Conservation (phyloP, 2,329 filamentous ascomycete species). For the Hypoxylon sp. region DNA sequence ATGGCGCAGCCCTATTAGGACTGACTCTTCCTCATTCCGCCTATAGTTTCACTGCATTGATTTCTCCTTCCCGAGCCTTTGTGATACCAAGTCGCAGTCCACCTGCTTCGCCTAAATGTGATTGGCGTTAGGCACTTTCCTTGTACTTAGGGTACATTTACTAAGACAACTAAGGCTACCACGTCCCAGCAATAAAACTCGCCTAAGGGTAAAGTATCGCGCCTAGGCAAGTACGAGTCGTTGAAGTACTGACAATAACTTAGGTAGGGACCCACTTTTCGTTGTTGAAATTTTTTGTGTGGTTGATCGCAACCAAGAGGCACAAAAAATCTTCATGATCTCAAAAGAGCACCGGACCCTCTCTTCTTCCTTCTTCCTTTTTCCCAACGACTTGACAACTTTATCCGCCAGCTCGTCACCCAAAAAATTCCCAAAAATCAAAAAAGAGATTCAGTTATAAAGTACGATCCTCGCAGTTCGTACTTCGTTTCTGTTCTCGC, state of each 20-base stretch:
- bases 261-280: slow-evolving; percentile 32
- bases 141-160: slow-evolving; percentile 14
- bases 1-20: neutral
- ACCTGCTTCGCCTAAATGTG: slow-evolving; percentile 20
- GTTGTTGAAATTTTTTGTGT: slow-evolving; percentile 45
- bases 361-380: slow-evolving; percentile 56
- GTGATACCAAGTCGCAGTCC: slow-evolving; percentile 14
- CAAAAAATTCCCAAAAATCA: slow-evolving; percentile 58
- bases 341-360: slow-evolving; percentile 46
- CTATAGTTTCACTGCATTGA: slow-evolving; percentile 31
- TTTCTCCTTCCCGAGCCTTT: slow-evolving; percentile 32
- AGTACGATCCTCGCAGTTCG: slow-evolving; percentile 66
- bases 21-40: slow-evolving; percentile 1
- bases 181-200: slow-evolving; percentile 10
- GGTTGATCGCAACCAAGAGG: slow-evolving; percentile 50
- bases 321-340: slow-evolving; percentile 53
- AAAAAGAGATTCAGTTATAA: slow-evolving; percentile 64
- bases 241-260: slow-evolving; percentile 13
- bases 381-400: slow-evolving; percentile 64
- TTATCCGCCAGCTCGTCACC: slow-evolving; percentile 63
- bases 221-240: slow-evolving; percentile 14
- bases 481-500: slow-evolving; percentile 73
- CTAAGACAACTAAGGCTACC: slow-evolving; percentile 7
- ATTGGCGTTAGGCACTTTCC: slow-evolving; percentile 27
- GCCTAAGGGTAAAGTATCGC: slow-evolving; percentile 27